Evolutionary conservation across 306 rosid genomes (phyloP).

Genomic region (Pyrus communis): DNA sequence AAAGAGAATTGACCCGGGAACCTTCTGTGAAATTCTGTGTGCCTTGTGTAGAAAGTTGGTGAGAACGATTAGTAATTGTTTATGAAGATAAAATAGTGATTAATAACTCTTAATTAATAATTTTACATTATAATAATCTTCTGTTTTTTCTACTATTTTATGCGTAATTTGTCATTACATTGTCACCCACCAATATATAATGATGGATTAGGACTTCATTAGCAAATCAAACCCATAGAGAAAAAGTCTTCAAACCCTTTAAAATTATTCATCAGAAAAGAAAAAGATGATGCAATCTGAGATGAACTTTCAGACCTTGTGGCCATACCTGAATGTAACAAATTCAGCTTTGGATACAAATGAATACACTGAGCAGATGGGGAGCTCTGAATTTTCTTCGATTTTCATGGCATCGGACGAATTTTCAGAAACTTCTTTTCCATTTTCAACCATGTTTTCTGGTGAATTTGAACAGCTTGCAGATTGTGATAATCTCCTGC

Average conservation of each 20-base stretch:
- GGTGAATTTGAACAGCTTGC: constrained; percentile 15
- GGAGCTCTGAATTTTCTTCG: constrained; percentile 24
- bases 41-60: constrained; percentile 1
- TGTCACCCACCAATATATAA: neutral
- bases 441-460: constrained; percentile 14
- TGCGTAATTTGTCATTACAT: neutral
- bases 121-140: neutral
- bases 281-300: constrained; percentile 32
- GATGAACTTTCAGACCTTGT: constrained; percentile 18
- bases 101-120: neutral
- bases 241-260: neutral
- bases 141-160: neutral
- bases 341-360: constrained; percentile 25
- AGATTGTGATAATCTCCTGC: constrained; percentile 22
- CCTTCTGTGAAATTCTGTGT: neutral
- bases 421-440: constrained; percentile 12
- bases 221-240: constrained; percentile 4
- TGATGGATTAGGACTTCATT: neutral
- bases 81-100: constrained; percentile 12
- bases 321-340: constrained; percentile 22
- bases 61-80: constrained; percentile 28
- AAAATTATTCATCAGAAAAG: neutral
- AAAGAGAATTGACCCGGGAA: constrained; percentile 17
- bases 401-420: constrained; percentile 10
- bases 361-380: constrained; percentile 16